Base-by-base conservation (phyloP, 257 asterid genomes). In the Nicotiana sylvestris region DNA sequence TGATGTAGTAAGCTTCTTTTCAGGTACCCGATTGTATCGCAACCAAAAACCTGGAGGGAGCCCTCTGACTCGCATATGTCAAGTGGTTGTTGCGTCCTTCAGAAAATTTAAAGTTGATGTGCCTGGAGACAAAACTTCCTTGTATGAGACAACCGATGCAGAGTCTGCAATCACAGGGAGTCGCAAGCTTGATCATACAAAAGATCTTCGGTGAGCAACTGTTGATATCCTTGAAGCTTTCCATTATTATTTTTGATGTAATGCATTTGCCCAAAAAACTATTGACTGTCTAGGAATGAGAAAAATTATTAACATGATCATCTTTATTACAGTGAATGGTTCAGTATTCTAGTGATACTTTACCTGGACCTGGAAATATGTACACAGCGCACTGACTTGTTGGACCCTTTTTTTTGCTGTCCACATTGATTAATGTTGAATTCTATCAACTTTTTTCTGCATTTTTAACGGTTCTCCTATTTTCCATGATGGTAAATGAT, bases 41-140 rank as follows among this genome's bases (percentile, higher is more conserved):
- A 82, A 91, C 83, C 97, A 91, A 64, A 90, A 85, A 80, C 96
- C 96, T 1, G 96, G 96, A 5, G 97, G 96, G 21, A 93, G 97
- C 88, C 97, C 96, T 35, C 65, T 93, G 32, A 90, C 94, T 0
- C 89, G 96, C 13, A 67, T 93, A 29, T 88, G 88, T 85, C 96
- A 93, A 78, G 96, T 91, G 33, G n/a, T 92, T 1, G 90, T 91
- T 77, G 97, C 97, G 2, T 89, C 93, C 1, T 81, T 89, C 64
- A 86, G 91, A 61, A 93, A 93, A 78, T 76, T 81, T 55, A 60
- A 67, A 16, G 92, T 87, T 77, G 51, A 15, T 18, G 90, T 91
- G 53, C 92, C 96, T 1, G 82, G 58, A 7, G 93, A 91, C 32
- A 81, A 81, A 66, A 84, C 92, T 55, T 83, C 88, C 27, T 57